Evolutionary conservation across 164 flowering plant species (phyloP).

Genomic region (Aristolochia californica): DNA sequence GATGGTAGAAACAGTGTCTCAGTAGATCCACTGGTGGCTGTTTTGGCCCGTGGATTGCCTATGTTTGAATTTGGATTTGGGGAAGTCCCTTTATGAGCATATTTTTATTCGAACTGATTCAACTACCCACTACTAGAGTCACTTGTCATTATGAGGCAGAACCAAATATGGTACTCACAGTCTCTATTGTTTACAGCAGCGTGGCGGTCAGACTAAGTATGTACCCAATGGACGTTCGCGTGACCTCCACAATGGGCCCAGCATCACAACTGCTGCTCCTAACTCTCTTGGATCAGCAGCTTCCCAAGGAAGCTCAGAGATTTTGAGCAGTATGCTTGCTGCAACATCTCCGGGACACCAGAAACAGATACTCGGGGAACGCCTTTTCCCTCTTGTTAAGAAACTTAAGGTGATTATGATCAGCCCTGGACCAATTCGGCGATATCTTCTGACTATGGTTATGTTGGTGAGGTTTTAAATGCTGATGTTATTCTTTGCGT

Average conservation of each 20-base stretch:
- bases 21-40: no score
- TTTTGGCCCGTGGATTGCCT: neutral
- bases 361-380: constrained; percentile 77
- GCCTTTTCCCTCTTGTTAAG: constrained; percentile 58
- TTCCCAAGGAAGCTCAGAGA: constrained; percentile 29
- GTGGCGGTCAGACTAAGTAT: constrained; percentile 32
- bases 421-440: no score
- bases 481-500: no score
- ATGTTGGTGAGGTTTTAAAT: no score
- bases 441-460: no score
- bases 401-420: constrained; percentile 43
- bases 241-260: constrained; percentile 34
- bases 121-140: no score
- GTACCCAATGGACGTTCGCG: constrained; percentile 36
- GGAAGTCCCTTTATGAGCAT: no score
- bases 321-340: constrained; percentile 61
- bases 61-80: no score
- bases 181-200: constrained; percentile 15
- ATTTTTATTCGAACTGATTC: no score
- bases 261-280: constrained; percentile 19
- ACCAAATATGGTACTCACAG: no score
- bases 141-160: no score
- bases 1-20: no score
- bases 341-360: constrained; percentile 62
- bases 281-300: constrained; percentile 19